Evolutionary conservation across 2,329 filamentous ascomycete species (phyloP), one percentile per base, ranked within the genome.

Genomic region (Ophiosphaerella narmari): DNA sequence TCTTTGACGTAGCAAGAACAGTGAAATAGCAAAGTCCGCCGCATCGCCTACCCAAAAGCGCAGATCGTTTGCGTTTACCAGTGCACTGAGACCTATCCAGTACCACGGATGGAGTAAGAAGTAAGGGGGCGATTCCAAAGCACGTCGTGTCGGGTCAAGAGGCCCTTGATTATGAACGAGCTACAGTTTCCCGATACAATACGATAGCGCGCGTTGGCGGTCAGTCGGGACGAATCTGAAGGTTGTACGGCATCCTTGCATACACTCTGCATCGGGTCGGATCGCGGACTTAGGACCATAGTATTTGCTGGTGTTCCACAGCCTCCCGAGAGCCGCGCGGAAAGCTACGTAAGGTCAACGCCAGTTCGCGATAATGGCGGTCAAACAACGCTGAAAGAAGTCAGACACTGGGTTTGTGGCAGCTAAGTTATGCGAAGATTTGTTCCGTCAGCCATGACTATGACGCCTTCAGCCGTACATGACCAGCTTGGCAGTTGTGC

Each of bases 241-340:
- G 41, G 48, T 46, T 44, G 61, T 62, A 52, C 40, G 46, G 62
- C 59, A 48, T 51, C 48, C 51, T 59, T 60, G 55, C 55, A 60
- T 39, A 47, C 38, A 29, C 43, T 54, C 39, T 43, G 31, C 35
- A 34, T 42, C 48, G 54, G 48, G 39, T 52, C 50, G 50, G 39
- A 26, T 40, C 48, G 40, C 50, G 38, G 52, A 55, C 39, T 54
- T 46, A 36, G 37, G 48, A 37, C 18, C 39, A 14, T 29, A 29
- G 26, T 11, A 29, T 43, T 47, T 37, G 54, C 57, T 62, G 52
- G 51, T 50, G 55, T 62, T 56, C 32, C 57, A 62, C 61, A 35
- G 50, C 53, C 35, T 55, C 41, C 50, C 29, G 38, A 43, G 43
- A 51, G 50, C 53, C 59, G 49, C 54, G 54, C 54, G 40, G 47